These are phyloP conservation scores for Trametes villosa DNA, from an alignment of 768 basidiomycete genomes.

Conservation along the genomic window DNA sequence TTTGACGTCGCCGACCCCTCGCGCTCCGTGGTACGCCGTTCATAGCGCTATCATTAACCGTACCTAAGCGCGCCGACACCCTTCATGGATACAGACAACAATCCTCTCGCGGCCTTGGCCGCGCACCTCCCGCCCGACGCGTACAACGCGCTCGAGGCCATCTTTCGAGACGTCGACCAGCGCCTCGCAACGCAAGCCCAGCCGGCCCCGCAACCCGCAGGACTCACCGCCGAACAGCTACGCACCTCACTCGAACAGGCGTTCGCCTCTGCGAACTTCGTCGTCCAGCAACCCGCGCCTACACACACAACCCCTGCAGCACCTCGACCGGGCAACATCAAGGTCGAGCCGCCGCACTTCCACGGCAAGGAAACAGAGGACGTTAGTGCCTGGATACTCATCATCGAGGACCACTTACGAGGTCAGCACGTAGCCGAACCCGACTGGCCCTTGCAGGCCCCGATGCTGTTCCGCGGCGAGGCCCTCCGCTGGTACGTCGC, in stretches of 20 bases:
- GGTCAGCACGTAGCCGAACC: conserved; percentile 7
- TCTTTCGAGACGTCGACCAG: conserved; percentile 9
- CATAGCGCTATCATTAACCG: neutral
- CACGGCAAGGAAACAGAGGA: conserved; percentile 10
- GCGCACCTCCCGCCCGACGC: neutral
- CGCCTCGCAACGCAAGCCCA: neutral
- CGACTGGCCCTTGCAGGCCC: conserved; percentile 13
- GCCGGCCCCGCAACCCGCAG: neutral
- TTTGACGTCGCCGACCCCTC: neutral
- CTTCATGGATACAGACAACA: neutral
- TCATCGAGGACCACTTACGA: conserved; percentile 7
- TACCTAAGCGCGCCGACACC: neutral
- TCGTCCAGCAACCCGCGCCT: neutral
- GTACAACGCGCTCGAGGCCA: neutral
- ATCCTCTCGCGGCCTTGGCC: neutral
- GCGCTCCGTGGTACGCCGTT: conserved; percentile 6
- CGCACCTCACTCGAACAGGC: neutral
- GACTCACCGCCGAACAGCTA: neutral
- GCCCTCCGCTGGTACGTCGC: conserved; percentile 2
- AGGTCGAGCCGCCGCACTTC: conserved; percentile 9
- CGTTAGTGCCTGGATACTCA: conserved; percentile 2
- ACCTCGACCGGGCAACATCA: neutral
- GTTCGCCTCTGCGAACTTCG: neutral
- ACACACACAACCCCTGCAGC: neutral
- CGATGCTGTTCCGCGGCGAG: conserved; percentile 12